phyloP scores from a whole-genome alignment of 2,329 filamentous ascomycete species.

The Septoria petroselini region DNA sequence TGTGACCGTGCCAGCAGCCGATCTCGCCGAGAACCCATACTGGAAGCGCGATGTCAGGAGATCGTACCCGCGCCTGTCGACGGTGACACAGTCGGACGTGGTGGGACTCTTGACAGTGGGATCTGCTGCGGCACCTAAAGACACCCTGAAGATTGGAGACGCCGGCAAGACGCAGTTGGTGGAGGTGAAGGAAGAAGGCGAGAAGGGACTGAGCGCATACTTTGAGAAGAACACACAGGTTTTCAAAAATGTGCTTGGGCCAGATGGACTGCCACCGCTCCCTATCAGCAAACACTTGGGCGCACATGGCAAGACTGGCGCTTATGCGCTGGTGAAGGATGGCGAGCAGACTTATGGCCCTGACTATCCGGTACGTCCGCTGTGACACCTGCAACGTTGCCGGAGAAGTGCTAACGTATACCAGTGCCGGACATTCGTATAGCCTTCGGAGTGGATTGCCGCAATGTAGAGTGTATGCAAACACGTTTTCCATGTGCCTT shows the following conservation, averaged over 20 bases:
- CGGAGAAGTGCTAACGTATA: conserved; percentile 38
- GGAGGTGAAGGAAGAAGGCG: conserved; percentile 69
- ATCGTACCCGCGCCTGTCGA: conserved; percentile 74
- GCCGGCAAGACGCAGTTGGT: conserved; percentile 72
- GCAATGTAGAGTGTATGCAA: conserved; percentile 20
- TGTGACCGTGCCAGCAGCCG: conserved; percentile 76
- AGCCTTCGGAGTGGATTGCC: conserved; percentile 8
- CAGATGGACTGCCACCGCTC: conserved; percentile 79
- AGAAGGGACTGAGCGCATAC: conserved; percentile 67
- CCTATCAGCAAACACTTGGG: conserved; percentile 64
- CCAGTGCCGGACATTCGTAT: conserved; percentile 47
- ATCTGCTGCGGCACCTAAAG: conserved; percentile 73
- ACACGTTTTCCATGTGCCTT: not conserved
- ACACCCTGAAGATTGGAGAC: conserved; percentile 69
- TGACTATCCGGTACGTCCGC: conserved; percentile 30
- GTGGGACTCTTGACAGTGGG: conserved; percentile 83
- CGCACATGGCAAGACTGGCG: conserved; percentile 48
- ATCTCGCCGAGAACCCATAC: conserved; percentile 89
- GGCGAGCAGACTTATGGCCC: conserved; percentile 66
- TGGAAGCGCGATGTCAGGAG: conserved; percentile 91
- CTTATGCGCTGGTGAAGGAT: conserved; percentile 68
- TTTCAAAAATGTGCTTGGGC: conserved; percentile 61
- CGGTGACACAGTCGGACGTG: conserved; percentile 78
- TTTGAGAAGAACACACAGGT: conserved; percentile 64
- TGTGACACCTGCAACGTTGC: not conserved